A percentile compares a stretch with the other conserved stretches of the same genome.
Evolutionary conservation across 805 yeast genomes (phyloP).

Genomic region (Zygosaccharomyces lentus): DNA sequence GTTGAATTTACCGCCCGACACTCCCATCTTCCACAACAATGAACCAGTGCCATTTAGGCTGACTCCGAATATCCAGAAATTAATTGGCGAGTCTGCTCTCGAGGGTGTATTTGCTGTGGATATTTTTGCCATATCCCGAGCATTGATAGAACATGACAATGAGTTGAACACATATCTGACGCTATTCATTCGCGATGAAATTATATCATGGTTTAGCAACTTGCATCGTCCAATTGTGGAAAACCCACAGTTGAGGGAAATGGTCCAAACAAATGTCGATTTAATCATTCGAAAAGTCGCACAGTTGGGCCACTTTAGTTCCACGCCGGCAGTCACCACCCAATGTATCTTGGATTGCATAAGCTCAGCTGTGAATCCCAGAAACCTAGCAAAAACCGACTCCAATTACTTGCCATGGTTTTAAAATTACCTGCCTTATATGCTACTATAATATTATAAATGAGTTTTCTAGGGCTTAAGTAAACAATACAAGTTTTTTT

Average conservation of each 20-base stretch:
- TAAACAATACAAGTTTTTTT: constrained; percentile 15
- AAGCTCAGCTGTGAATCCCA: constrained; percentile 91
- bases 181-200: constrained; percentile 93
- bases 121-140: constrained; percentile 78
- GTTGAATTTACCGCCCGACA: constrained; percentile 38
- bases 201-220: constrained; percentile 89
- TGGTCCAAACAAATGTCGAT: constrained; percentile 85
- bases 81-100: constrained; percentile 89
- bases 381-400: constrained; percentile 87
- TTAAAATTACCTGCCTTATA: constrained; percentile 26
- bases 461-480: background rate
- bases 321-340: constrained; percentile 62
- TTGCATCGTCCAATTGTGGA: constrained; percentile 79
- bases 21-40: constrained; percentile 83
- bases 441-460: background rate
- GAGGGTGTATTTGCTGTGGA: constrained; percentile 90
- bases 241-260: constrained; percentile 78
- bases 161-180: constrained; percentile 88
- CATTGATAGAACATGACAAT: constrained; percentile 85
- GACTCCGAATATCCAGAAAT: constrained; percentile 90
- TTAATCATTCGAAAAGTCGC: constrained; percentile 72
- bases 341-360: constrained; percentile 87
- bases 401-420: constrained; percentile 94
- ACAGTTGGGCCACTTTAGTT: constrained; percentile 62
- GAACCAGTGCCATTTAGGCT: constrained; percentile 95